Evolutionary conservation across 2,329 filamentous ascomycete genomes (phyloP).

Genomic region (Metarhizium guizhouense): DNA sequence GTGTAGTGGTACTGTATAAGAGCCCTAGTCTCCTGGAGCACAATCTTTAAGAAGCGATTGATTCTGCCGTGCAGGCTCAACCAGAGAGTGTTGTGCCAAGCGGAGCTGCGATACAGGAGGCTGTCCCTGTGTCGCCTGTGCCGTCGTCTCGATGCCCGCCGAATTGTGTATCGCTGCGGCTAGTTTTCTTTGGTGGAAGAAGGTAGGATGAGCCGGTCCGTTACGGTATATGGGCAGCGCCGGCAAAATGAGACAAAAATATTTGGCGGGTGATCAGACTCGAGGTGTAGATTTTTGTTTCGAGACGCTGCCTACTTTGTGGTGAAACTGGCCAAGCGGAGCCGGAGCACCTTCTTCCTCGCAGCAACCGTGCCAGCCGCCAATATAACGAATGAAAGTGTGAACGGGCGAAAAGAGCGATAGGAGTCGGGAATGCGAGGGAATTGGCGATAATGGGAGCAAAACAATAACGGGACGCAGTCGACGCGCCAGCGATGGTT

Average conservation of each 20-base stretch:
- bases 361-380: background rate
- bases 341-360: background rate
- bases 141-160: background rate
- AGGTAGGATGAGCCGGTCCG: background rate
- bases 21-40: background rate
- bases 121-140: background rate
- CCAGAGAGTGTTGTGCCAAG: background rate
- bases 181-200: background rate
- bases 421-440: background rate
- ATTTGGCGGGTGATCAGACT: background rate
- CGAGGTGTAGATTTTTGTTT: background rate
- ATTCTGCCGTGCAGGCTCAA: background rate
- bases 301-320: background rate
- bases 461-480: background rate
- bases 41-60: background rate
- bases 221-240: background rate
- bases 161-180: background rate
- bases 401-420: background rate
- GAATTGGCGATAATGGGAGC: background rate
- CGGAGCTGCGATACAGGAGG: background rate
- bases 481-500: conserved; percentile 1
- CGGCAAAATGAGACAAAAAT: conserved; percentile 4
- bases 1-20: background rate
- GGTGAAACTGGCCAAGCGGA: background rate
- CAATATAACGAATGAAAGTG: background rate